Evolutionary conservation across 2,329 filamentous ascomycete species (phyloP).

Genomic region (Alternaria alternata): DNA sequence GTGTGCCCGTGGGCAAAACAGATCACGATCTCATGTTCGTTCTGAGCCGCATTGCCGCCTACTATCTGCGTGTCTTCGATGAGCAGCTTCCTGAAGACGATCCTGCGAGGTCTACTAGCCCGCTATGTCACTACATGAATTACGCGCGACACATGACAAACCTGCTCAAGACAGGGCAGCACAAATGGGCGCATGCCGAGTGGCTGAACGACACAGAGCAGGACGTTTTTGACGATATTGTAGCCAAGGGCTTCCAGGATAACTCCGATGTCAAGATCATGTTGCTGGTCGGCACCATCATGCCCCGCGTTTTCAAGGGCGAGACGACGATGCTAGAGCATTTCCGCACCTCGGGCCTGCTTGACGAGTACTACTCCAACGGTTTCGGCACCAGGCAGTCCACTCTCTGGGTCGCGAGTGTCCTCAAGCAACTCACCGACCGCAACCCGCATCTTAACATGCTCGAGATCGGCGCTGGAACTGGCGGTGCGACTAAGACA

Average conservation of each 20-base stretch:
- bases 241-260: background rate
- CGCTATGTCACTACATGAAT: background rate
- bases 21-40: background rate
- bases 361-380: background rate
- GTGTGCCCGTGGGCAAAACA: background rate
- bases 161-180: background rate
- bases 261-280: slow-evolving; percentile 3
- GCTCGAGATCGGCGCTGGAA: background rate
- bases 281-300: background rate
- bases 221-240: background rate
- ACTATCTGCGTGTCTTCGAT: background rate
- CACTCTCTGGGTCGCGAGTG: background rate
- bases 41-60: background rate
- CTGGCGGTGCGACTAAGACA: slow-evolving; percentile 5
- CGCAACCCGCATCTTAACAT: slow-evolving; percentile 1
- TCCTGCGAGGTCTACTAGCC: background rate
- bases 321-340: slow-evolving; percentile 7
- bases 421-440: background rate
- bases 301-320: slow-evolving; percentile 1
- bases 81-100: background rate
- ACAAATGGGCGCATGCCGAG: background rate
- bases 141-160: slow-evolving; percentile 1
- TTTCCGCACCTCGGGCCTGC: background rate
- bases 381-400: background rate
- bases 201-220: background rate